Evolutionary conservation across 176 grass and related monocot genomes (phyloP).

Genomic region (Oryza australiensis): DNA sequence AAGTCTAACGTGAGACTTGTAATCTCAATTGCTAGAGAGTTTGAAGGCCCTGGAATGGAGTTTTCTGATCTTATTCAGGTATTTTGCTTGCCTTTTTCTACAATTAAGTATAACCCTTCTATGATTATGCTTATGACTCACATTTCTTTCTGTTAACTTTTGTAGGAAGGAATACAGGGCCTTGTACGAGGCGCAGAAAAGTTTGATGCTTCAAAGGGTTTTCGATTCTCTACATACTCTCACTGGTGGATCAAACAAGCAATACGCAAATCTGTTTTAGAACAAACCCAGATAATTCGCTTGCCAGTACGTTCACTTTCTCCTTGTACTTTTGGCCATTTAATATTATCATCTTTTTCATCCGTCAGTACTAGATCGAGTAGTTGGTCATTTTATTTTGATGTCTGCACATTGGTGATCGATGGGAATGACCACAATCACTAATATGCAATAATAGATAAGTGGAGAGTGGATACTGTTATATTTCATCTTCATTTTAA

Average conservation of each 20-base stretch:
- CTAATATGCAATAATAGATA: not conserved
- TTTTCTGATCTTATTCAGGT: conserved; percentile 95
- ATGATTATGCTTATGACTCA: not conserved
- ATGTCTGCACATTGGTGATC: conserved; percentile 12
- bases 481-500: not conserved
- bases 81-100: not conserved
- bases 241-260: conserved; percentile 98
- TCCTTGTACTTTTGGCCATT: not conserved
- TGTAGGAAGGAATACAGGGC: conserved; percentile 80
- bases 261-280: conserved; percentile 73
- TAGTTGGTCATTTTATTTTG: not conserved
- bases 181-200: conserved; percentile 76
- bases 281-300: conserved; percentile 72
- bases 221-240: conserved; percentile 94
- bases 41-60: conserved; percentile 51
- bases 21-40: conserved; percentile 83
- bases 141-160: conserved; percentile 23
- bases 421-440: not conserved
- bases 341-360: not conserved
- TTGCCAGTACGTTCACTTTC: conserved; percentile 59
- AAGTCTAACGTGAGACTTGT: conserved; percentile 83
- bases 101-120: not conserved
- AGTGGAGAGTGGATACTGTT: not conserved
- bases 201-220: conserved; percentile 89
- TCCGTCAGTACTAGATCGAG: not conserved